Evolutionary conservation across 140 eudicot species (phyloP), one percentile per base, ranked within the genome.

Genomic region (Bidens hawaiensis): DNA sequence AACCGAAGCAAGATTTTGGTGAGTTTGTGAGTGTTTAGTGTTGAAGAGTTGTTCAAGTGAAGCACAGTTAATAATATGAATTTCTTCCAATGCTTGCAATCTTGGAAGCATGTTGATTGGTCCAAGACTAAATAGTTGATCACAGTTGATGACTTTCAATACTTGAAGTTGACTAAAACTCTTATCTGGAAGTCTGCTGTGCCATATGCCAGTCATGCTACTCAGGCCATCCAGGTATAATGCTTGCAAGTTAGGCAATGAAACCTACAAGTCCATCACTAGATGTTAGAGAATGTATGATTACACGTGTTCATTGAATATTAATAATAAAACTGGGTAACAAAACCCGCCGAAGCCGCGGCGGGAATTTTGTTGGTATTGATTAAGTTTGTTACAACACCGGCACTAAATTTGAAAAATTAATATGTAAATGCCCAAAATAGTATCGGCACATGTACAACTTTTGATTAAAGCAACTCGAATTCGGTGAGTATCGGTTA

Each of bases 141-240:
- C 45, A 25, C 82, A 77, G 49, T 40, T 67, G 47, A 51, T 73
- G 51, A 78, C 72, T 34, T 78, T 60, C 49, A 78, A 49, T 31
- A 72, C 67, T 43, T 51, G 59, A 54, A 78, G 71, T 67, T 77
- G 54, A 38, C 25, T 22, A 62, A 67, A 78, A 48, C 68, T 61
- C 43, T 78, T 61, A 25, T 78, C 72, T 25, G 45, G 78, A 67
- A 72, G 64, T 72, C 62, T 38, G 47, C 55, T 72, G 51, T 48
- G 68, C 79, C 82, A 78, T 72, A 78, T 66, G 72, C 63, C 72
- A 60, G 30, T 55, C 46, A 78, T 61, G 58, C 68, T 62, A 55
- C 36, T 19, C 63, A 78, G 34, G 24, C 66, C 78, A 43, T 61
- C 64, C 16, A 78, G 64, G 36, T 72, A 22, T 54, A 78, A 62